Evolutionary conservation across 306 rosid genomes (phyloP).

Genomic region (Alnus glutinosa): DNA sequence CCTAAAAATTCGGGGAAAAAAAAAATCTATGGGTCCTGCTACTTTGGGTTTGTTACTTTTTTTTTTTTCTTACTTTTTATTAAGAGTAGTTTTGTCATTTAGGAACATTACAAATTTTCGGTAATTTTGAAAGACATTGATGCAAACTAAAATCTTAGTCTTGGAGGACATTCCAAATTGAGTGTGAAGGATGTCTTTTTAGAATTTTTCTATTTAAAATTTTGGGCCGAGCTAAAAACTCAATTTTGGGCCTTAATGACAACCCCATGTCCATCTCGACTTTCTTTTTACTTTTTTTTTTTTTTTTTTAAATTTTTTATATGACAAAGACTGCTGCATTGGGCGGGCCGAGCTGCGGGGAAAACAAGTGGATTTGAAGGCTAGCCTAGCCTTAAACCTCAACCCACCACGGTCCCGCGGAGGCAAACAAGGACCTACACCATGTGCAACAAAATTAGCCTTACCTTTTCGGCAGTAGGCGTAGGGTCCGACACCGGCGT

Average conservation of each 20-base stretch:
- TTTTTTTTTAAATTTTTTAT: no score
- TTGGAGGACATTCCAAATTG: no score
- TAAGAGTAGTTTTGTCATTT: no score
- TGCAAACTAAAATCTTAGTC: no score
- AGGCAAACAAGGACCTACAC: neutral
- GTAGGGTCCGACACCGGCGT: constrained; percentile 51
- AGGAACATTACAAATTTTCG: no score
- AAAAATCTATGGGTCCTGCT: no score
- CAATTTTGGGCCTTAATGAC: neutral
- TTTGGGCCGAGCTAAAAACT: neutral
- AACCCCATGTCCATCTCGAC: neutral
- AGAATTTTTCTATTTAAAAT: no score
- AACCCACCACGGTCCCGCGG: neutral
- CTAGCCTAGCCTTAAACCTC: neutral
- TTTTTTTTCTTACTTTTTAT: no score
- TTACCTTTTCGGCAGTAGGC: constrained; percentile 74
- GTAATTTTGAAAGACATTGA: no score
- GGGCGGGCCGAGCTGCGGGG: neutral
- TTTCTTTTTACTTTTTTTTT: neutral
- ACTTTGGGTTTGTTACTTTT: no score
- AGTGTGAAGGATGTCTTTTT: no score
- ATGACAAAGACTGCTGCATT: neutral
- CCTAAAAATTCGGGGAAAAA: no score
- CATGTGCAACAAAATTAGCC: neutral
- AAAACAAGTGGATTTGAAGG: neutral